Conservation (phyloP, 2,329 filamentous ascomycete species). For the Cordyceps cateniannulata region DNA sequence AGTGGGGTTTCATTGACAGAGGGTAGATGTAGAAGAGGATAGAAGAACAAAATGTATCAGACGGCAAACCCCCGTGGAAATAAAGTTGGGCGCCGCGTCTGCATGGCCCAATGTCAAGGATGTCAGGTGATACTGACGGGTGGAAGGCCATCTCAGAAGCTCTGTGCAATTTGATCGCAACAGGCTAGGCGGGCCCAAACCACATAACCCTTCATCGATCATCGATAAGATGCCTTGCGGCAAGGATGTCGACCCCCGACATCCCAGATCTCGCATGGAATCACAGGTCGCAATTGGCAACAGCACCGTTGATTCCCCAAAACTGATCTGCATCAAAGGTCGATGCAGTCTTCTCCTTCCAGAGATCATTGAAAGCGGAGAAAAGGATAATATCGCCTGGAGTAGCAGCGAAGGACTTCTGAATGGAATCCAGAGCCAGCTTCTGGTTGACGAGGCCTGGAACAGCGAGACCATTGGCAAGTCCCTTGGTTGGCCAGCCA, state of each 20-base stretch:
- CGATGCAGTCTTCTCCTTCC: conserved; percentile 60
- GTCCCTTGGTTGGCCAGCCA: conserved; percentile 72
- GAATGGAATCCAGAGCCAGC: conserved; percentile 59
- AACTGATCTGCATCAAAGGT: conserved; percentile 69
- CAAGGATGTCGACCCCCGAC: too few relatives aligned
- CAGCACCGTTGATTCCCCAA: conserved; percentile 58
- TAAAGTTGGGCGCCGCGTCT: not conserved
- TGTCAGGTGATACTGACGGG: not conserved
- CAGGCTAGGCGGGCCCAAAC: not conserved
- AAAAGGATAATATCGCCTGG: conserved; percentile 60
- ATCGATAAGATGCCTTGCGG: not conserved
- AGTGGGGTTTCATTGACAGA: not conserved
- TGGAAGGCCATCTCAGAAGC: not conserved
- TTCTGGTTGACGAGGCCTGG: conserved; percentile 62
- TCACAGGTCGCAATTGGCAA: conserved; percentile 14
- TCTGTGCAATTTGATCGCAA: not conserved
- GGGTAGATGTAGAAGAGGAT: not conserved
- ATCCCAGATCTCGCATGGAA: too few relatives aligned
- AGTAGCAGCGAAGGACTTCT: conserved; percentile 46
- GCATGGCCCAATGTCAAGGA: not conserved
- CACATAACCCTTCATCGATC: not conserved
- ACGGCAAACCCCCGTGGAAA: not conserved
- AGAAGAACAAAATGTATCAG: not conserved
- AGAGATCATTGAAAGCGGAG: conserved; percentile 71
- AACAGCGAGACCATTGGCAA: conserved; percentile 59